phyloP scores from a whole-genome alignment of 2,329 filamentous ascomycete species.

The Aspergillus intermedius region DNA sequence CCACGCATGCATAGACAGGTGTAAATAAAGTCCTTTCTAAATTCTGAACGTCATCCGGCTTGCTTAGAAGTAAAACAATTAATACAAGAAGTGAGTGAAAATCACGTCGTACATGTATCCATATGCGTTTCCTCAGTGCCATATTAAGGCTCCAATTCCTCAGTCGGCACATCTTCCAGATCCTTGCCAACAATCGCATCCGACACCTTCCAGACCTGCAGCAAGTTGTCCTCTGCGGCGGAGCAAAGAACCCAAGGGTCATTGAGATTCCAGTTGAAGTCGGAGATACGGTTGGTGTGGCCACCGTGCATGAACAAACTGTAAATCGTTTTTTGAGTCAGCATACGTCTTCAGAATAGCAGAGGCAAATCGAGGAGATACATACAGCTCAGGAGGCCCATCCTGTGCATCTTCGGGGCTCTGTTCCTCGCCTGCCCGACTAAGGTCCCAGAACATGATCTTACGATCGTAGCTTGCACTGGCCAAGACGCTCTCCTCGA shows the following conservation, averaged over 20 bases:
- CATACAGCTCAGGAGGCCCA: slow-evolving; percentile 86
- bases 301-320: slow-evolving; percentile 98
- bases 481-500: slow-evolving; percentile 78
- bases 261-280: slow-evolving; percentile 97
- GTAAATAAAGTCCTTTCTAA: background rate
- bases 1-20: background rate
- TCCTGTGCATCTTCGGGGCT: slow-evolving; percentile 91
- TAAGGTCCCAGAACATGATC: slow-evolving; percentile 94
- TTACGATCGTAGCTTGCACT: slow-evolving; percentile 89
- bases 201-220: slow-evolving; percentile 89
- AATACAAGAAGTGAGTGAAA: slow-evolving; percentile 2
- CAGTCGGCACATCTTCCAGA: slow-evolving; percentile 65
- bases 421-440: slow-evolving; percentile 87
- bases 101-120: slow-evolving; percentile 6
- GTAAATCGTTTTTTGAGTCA: slow-evolving; percentile 5
- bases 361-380: slow-evolving; percentile 16
- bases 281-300: slow-evolving; percentile 91
- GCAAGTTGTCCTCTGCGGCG: slow-evolving; percentile 90
- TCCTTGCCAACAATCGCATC: slow-evolving; percentile 75
- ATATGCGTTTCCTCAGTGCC: background rate
- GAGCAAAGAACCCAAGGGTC: slow-evolving; percentile 96
- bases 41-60: background rate
- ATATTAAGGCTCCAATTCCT: slow-evolving; percentile 60
- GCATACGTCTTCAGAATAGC: background rate
- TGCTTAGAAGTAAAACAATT: slow-evolving; percentile 1